Conservation (phyloP, 257 asterid species). For the Voacanga thouarsii region DNA sequence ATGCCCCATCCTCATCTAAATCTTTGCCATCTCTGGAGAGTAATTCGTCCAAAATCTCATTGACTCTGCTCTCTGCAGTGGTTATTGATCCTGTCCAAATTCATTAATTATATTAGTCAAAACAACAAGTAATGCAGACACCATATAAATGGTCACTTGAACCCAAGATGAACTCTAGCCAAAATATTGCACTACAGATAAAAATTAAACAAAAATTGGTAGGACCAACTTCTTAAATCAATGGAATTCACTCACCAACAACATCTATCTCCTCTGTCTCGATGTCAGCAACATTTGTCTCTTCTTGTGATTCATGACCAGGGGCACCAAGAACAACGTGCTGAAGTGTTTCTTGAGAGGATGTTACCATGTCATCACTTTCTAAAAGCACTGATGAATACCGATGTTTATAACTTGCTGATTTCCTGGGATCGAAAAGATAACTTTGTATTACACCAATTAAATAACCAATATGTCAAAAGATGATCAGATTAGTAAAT, state of each 20-base stretch:
- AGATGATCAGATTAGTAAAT: slow-evolving; percentile 9
- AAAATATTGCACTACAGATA: slow-evolving; percentile 1
- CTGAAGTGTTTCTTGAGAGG: slow-evolving; percentile 44
- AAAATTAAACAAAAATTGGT: slow-evolving; percentile 1
- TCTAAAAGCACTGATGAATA: slow-evolving; percentile 37
- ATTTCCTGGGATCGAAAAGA: slow-evolving; percentile 42
- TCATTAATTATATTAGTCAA: slow-evolving; percentile 9
- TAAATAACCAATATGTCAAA: not conserved
- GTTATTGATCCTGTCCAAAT: slow-evolving; percentile 39
- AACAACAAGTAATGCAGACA: slow-evolving; percentile 2
- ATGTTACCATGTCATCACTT: slow-evolving; percentile 36
- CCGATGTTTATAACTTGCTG: slow-evolving; percentile 51
- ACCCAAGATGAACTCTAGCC: not conserved
- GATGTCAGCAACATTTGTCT: slow-evolving; percentile 24
- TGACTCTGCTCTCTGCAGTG: slow-evolving; percentile 31
- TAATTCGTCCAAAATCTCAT: slow-evolving; percentile 47
- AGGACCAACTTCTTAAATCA: slow-evolving; percentile 5
- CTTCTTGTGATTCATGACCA: slow-evolving; percentile 31
- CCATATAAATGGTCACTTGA: not conserved
- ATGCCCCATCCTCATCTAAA: slow-evolving; percentile 58
- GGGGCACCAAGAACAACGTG: slow-evolving; percentile 32
- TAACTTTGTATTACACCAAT: slow-evolving; percentile 2
- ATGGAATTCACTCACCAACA: slow-evolving; percentile 48
- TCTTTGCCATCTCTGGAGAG: slow-evolving; percentile 48
- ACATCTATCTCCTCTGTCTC: slow-evolving; percentile 43